Conservation (phyloP, 441 rosid genomes). For the Populus tomentosa region DNA sequence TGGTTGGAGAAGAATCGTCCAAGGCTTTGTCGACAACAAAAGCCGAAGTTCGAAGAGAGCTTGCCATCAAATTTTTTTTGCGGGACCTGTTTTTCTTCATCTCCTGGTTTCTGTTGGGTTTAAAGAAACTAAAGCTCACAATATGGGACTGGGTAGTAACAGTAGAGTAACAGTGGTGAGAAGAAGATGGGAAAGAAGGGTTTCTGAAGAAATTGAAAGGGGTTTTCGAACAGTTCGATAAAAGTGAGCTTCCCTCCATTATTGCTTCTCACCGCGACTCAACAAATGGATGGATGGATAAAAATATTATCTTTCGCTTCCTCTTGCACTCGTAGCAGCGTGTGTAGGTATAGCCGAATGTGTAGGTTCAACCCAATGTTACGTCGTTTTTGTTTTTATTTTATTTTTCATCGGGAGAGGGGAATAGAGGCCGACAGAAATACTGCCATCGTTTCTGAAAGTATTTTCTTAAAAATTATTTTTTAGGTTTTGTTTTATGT, state of each 20-base stretch:
- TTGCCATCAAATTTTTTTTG: constrained; percentile 2
- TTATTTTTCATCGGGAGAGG: neutral
- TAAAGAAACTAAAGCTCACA: neutral
- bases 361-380: neutral
- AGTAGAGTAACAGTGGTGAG: neutral
- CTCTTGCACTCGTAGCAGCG: neutral
- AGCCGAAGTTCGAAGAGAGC: constrained; percentile 32
- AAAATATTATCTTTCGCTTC: neutral
- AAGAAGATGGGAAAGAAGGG: neutral
- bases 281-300: neutral
- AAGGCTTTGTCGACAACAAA: constrained; percentile 35
- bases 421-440: neutral
- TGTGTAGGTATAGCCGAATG: neutral
- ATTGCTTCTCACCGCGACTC: neutral
- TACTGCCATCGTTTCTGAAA: too few relatives aligned
- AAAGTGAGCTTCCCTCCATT: constrained; percentile 17
- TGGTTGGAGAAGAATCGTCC: constrained; percentile 16
- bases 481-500: too few relatives aligned
- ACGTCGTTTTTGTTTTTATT: neutral
- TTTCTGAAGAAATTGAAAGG: neutral
- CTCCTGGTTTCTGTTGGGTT: neutral
- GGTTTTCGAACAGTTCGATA: constrained; percentile 6
- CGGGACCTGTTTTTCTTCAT: constrained; percentile 22
- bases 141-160: neutral
- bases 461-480: too few relatives aligned